Conservation (phyloP, 176 grass and related monocot species). For the Olyra latifolia region DNA sequence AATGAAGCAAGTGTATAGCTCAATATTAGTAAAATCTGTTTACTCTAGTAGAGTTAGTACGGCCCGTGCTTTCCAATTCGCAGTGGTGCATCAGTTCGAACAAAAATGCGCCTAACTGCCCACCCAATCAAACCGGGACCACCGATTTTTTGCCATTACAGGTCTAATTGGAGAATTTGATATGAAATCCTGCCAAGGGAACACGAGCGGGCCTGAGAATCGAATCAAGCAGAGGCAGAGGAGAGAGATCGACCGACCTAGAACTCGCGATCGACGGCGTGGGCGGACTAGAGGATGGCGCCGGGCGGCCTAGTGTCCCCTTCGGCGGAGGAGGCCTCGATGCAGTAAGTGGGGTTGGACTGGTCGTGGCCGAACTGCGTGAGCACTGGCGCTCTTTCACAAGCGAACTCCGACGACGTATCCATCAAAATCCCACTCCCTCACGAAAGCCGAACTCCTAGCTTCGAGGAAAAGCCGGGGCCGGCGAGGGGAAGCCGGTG, state of each 20-base stretch:
- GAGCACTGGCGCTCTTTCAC: slow-evolving; percentile 45
- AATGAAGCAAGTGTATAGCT: too few relatives aligned
- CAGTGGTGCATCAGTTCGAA: background rate
- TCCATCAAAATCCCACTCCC: too few relatives aligned
- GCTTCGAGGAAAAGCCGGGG: too few relatives aligned
- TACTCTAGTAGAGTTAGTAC: background rate
- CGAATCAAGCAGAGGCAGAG: background rate
- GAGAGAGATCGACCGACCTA: slow-evolving; percentile 36
- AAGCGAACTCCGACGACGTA: too few relatives aligned
- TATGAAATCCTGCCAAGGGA: background rate
- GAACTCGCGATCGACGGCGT: slow-evolving; percentile 90
- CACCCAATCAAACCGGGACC: background rate
- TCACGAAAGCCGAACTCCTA: too few relatives aligned
- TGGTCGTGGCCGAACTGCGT: slow-evolving; percentile 86
- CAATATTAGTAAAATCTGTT: too few relatives aligned
- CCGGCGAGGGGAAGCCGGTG: slow-evolving; percentile 54
- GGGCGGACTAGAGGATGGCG: slow-evolving; percentile 83
- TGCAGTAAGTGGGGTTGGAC: slow-evolving; percentile 92
- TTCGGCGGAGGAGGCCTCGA: slow-evolving; percentile 45
- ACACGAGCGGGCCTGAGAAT: background rate
- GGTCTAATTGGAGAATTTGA: background rate
- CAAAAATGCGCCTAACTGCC: background rate
- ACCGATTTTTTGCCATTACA: background rate
- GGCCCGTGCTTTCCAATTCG: background rate
- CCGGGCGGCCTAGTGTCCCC: slow-evolving; percentile 45